Evolutionary conservation across 208 protist genomes (phyloP), one percentile per base, ranked within the genome.

Genomic region (Tritrichomonas foetus): DNA sequence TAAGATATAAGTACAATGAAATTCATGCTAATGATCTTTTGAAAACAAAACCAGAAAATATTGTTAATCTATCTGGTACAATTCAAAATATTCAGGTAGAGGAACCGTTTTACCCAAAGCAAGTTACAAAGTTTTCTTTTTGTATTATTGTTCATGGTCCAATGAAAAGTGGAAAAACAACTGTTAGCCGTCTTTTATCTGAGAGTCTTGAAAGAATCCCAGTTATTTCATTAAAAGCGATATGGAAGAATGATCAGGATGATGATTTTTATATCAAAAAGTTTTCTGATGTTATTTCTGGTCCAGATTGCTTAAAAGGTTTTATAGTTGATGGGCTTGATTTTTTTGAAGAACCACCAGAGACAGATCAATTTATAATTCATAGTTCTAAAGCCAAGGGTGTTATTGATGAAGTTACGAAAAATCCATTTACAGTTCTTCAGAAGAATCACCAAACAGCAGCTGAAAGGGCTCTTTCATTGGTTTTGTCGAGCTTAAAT

Each of bases 321-420:
- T 89, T 89, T n/a, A 89, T 89, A 27, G n/a, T 89, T 57, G 78
- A 89, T 89, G 78, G 78, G 1, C 39, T 89, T 16, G 11, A 57
- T 61, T 44, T 30, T 14, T 33, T 57, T 33, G 13, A 25, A 39
- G 78, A 89, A 33, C 41, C 41, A 33, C 0, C 0, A 13, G 78
- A 89, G 20, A 33, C 41, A 33, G 78, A 89, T 57, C 8, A 89
- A 89, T 89, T 89, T 30, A 33, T 89, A 11, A 16, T 3, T 36
- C 41, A 89, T 30, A 39, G 27, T 33, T 14, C 27, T 61, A 89
- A 89, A 89, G 16, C 33, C 20, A 89, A 89, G 39, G 27, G 27
- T 13, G 20, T 89, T 41, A n/a, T 57, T 11, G 78, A 89, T 57
- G 78, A 89, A 61, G 39, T 89, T 39, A 27, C 41, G 41, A 33